Evolutionary conservation across 331 rosid species (phyloP).

Genomic region (Malus hybrid): DNA sequence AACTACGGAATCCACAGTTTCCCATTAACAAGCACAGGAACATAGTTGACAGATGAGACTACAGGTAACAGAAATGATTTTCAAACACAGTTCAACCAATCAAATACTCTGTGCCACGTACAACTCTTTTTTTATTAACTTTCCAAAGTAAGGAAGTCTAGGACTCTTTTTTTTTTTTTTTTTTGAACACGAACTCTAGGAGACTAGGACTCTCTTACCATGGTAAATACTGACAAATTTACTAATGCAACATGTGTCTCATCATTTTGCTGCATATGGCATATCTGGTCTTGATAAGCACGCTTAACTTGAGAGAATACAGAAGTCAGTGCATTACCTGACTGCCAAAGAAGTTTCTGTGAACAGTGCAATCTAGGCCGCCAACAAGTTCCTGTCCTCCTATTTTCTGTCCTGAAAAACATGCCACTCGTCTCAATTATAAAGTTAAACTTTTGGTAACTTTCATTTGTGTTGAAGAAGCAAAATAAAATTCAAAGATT

Average conservation of each 20-base stretch:
- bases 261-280: neutral
- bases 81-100: neutral
- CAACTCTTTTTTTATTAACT: neutral
- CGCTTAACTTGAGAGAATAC: neutral
- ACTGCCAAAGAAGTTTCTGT: slow-evolving; percentile 93
- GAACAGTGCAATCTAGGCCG: slow-evolving; percentile 93
- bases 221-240: neutral
- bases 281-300: neutral
- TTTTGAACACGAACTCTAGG: too few species aligned
- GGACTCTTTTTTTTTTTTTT: neutral
- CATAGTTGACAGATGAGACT: neutral
- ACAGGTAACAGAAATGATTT: neutral
- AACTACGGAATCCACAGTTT: neutral
- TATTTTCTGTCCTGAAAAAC: slow-evolving; percentile 73
- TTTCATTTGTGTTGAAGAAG: neutral
- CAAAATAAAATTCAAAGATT: neutral
- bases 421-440: slow-evolving; percentile 4
- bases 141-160: neutral
- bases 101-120: neutral
- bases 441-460: neutral
- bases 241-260: neutral
- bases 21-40: neutral
- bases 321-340: slow-evolving; percentile 47
- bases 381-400: slow-evolving; percentile 90
- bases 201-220: neutral